Base-by-base conservation (phyloP, 257 asterid genomes). In the Nicotiana tomentosiformis region DNA sequence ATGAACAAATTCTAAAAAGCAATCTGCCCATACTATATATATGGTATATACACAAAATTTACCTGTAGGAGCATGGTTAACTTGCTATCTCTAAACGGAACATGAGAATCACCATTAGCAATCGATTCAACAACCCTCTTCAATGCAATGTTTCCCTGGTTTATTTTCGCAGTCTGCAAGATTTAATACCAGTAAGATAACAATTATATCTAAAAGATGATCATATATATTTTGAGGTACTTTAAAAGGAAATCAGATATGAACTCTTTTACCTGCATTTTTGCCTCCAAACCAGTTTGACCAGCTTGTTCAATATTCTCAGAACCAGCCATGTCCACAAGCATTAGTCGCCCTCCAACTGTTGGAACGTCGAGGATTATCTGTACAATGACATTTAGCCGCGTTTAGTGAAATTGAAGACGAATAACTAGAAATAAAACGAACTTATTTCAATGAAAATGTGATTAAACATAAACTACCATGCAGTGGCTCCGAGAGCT, bases 51-150 rank as follows among this genome's bases (percentile, higher is more conserved):
- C 51, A 43, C 51, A 37, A 65, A 61, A 61, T 2, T 7, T 70
- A 94, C 99, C 97, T 96, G 99, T 65, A 96, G 94, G 87, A 96
- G 98, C 99, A 96, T 96, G n/a, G 99, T 96, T 60, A 96, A 83
- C 90, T 96, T 96, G 94, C 99, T 96, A 72, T 96, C 99, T 83
- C 99, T 91, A 80, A 96, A 96, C 1, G 99, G 99, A 61, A 96
- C 99, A 53, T 96, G 98, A 49, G 98, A 92, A 87, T 96, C 99
- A 11, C 97, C 96, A 87, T 96, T 96, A 4, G 99, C 99, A 58
- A 96, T 96, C 3, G 99, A 96, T 82, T 96, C 99, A 30, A 96
- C 99, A 39, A 96, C 99, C 84, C 99, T 89, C 81, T 93, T 96
- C 77, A 94, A 84, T 11, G 99, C 98, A 57, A 85, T 92, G 80